Conservation (phyloP, 768 basidiomycete genomes). For the Porphyrellus cyaneotinctus region DNA sequence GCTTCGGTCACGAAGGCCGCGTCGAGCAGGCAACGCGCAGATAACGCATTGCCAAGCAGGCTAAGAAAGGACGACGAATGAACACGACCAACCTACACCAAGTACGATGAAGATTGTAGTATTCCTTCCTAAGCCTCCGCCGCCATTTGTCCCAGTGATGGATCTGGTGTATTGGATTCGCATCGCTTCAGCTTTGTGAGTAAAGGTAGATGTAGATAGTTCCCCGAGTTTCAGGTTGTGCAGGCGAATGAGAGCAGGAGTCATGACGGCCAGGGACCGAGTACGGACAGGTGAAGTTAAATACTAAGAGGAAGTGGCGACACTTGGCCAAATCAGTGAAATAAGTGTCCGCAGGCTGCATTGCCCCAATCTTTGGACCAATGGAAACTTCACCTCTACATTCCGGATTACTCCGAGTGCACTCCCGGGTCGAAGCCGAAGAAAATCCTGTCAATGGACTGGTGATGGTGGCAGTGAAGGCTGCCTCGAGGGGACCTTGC, state of each 20-base stretch:
- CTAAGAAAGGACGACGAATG: neutral
- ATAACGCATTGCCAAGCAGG: slow-evolving; percentile 1
- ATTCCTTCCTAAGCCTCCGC: slow-evolving; percentile 5
- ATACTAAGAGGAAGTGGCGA: slow-evolving; percentile 9
- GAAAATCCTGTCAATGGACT: slow-evolving; percentile 8
- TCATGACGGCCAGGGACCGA: slow-evolving; percentile 1
- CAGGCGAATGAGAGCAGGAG: slow-evolving; percentile 8
- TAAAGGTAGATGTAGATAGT: neutral
- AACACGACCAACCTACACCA: slow-evolving; percentile 24
- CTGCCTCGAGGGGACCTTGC: slow-evolving; percentile 17
- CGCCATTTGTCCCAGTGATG: neutral
- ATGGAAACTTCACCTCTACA: slow-evolving; percentile 15
- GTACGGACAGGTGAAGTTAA: slow-evolving; percentile 11
- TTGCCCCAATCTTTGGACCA: slow-evolving; percentile 17
- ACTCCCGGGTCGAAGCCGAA: slow-evolving; percentile 9
- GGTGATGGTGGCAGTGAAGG: slow-evolving; percentile 22
- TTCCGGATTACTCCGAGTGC: slow-evolving; percentile 15
- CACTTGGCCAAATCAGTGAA: slow-evolving; percentile 12
- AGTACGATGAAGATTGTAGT: slow-evolving; percentile 24
- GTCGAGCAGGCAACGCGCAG: neutral
- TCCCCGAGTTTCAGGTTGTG: neutral
- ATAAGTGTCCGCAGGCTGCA: slow-evolving; percentile 11
- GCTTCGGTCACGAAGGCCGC: too few species aligned
- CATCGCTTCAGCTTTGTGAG: slow-evolving; percentile 1
- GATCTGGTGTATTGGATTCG: slow-evolving; percentile 12